Evolutionary conservation across 129 eudicot genomes (phyloP).

Genomic region (Kitagawia praeruptora): DNA sequence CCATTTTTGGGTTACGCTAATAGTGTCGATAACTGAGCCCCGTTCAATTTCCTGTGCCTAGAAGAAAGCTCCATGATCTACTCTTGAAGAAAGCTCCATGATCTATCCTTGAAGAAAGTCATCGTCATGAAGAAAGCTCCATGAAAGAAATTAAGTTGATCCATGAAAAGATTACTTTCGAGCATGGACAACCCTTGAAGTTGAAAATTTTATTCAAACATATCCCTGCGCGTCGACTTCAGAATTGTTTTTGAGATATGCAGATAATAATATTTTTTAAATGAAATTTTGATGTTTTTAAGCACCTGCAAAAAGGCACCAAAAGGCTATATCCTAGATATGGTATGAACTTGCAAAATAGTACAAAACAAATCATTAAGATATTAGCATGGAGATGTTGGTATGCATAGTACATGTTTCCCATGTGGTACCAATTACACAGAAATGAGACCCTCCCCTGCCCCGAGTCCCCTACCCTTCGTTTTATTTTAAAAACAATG

Average conservation of each 20-base stretch:
- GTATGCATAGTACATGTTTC: background rate
- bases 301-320: background rate
- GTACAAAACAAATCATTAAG: background rate
- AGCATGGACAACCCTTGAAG: background rate
- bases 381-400: background rate
- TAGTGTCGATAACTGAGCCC: background rate
- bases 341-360: background rate
- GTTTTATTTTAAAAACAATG: no score
- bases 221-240: background rate
- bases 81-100: no score
- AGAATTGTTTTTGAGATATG: no score
- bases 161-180: background rate
- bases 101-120: no score
- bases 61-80: background rate
- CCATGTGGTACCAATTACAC: background rate
- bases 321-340: no score
- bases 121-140: background rate
- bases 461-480: background rate
- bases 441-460: background rate
- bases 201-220: background rate
- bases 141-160: background rate
- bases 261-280: no score
- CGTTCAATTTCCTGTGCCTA: background rate
- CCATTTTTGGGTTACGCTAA: background rate
- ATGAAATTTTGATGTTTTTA: background rate